Percentiles rank a stretch among this genome's conserved stretches.
Evolutionary conservation across 2,329 filamentous ascomycete genomes (phyloP).

Genomic region (Pyricularia sp.): DNA sequence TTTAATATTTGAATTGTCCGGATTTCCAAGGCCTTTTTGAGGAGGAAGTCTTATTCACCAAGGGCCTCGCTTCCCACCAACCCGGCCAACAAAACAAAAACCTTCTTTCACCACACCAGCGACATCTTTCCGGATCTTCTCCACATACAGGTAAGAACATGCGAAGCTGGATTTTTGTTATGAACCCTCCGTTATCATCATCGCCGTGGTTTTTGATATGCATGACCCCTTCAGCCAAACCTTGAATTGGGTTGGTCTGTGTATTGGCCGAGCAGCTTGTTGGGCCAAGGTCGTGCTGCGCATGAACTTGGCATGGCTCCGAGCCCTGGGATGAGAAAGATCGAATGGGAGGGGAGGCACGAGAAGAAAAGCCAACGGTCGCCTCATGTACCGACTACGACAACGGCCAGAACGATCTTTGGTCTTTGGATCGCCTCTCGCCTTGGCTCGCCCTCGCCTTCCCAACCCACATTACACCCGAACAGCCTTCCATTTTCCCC

Average conservation of each 20-base stretch:
- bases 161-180: background rate
- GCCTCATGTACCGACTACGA: background rate
- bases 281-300: background rate
- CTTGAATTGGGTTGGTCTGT: background rate
- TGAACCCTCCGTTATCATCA: background rate
- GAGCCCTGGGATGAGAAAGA: background rate
- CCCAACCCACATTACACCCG: background rate
- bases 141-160: background rate
- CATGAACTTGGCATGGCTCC: background rate
- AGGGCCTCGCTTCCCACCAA: background rate
- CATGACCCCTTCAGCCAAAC: too few species aligned
- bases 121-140: background rate
- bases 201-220: background rate
- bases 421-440: background rate
- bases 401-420: background rate
- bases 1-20: slow-evolving; percentile 1
- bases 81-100: slow-evolving; percentile 3
- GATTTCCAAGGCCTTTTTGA: background rate
- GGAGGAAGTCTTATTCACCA: background rate
- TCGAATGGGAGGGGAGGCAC: background rate
- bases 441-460: background rate
- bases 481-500: background rate
- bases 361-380: background rate
- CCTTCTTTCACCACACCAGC: background rate
- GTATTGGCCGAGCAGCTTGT: background rate